Conservation (phyloP, 768 basidiomycete species). For the Suillus americanus region DNA sequence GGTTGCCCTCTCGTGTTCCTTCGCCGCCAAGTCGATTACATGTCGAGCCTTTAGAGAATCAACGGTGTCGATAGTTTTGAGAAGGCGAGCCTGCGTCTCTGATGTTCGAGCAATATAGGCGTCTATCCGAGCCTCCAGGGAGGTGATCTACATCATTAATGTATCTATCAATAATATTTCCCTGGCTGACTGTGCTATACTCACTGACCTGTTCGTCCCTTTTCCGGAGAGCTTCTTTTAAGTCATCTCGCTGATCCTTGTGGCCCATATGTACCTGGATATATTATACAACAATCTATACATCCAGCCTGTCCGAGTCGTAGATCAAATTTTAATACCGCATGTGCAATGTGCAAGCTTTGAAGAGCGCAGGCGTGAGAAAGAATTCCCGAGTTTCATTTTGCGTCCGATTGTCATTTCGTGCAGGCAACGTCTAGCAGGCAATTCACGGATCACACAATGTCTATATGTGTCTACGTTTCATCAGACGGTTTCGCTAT, state of each 20-base stretch:
- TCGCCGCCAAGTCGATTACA: conserved; percentile 37
- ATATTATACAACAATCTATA: conserved; percentile 3
- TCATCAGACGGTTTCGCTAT: background rate
- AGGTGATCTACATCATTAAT: conserved; percentile 21
- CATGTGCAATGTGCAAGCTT: background rate
- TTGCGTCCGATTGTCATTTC: background rate
- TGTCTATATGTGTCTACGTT: background rate
- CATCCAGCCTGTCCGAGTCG: conserved; percentile 6
- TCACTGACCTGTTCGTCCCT: conserved; percentile 30
- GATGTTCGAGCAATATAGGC: conserved; percentile 41
- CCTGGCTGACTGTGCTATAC: background rate
- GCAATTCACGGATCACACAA: no score
- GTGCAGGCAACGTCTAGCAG: background rate
- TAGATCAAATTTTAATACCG: background rate
- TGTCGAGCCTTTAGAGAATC: conserved; percentile 44
- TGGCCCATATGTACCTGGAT: conserved; percentile 22
- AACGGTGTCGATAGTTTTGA: conserved; percentile 49
- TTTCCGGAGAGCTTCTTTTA: conserved; percentile 18
- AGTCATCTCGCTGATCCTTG: conserved; percentile 21
- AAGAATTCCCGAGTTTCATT: background rate
- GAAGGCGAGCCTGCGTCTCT: conserved; percentile 44
- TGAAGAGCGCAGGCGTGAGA: background rate
- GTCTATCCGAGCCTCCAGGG: conserved; percentile 32
- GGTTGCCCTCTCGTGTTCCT: conserved; percentile 31
- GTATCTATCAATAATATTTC: conserved; percentile 1